These are phyloP conservation scores for Candolleomyces aberdarensis DNA, from an alignment of 768 basidiomycete genomes.

Conservation along the genomic window DNA sequence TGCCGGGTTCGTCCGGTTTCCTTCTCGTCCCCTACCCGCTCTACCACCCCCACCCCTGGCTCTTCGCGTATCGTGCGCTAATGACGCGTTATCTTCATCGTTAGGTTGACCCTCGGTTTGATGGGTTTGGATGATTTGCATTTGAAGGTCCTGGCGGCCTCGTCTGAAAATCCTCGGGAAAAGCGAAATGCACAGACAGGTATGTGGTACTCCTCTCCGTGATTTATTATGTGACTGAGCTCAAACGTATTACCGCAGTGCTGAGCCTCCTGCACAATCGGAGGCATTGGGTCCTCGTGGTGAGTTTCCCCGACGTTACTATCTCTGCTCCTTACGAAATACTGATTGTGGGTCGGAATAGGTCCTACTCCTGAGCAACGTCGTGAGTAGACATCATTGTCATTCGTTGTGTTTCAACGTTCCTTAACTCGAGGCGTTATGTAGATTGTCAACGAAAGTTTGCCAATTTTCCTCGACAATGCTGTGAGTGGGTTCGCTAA, in stretches of 20 bases:
- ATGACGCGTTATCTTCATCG: not conserved
- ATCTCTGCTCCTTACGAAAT: not conserved
- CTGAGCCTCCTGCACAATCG: conserved; percentile 58
- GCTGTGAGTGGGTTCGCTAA: conserved; percentile 42
- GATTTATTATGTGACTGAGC: not conserved
- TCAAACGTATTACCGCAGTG: conserved; percentile 32
- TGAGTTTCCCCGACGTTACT: conserved; percentile 27
- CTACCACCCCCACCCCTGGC: not conserved
- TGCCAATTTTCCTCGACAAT: conserved; percentile 79
- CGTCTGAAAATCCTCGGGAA: conserved; percentile 75
- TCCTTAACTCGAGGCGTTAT: not conserved
- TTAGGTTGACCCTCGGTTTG: conserved; percentile 83
- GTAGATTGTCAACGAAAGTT: conserved; percentile 78
- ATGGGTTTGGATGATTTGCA: conserved; percentile 95
- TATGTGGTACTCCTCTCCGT: conserved; percentile 18
- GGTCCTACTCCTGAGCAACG: conserved; percentile 88
- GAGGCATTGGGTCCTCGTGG: conserved; percentile 93
- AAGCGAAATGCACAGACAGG: conserved; percentile 70
- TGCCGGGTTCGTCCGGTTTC: conserved; percentile 64
- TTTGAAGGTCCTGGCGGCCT: conserved; percentile 77
- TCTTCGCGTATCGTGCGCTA: not conserved
- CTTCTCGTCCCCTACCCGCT: not conserved
- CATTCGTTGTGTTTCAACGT: not conserved
- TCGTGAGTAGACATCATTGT: conserved; percentile 44
- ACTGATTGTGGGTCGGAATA: conserved; percentile 19